Evolutionary conservation across 2,329 filamentous ascomycete species (phyloP), one percentile per base, ranked within the genome.

Genomic region (Xylariaceae sp.): DNA sequence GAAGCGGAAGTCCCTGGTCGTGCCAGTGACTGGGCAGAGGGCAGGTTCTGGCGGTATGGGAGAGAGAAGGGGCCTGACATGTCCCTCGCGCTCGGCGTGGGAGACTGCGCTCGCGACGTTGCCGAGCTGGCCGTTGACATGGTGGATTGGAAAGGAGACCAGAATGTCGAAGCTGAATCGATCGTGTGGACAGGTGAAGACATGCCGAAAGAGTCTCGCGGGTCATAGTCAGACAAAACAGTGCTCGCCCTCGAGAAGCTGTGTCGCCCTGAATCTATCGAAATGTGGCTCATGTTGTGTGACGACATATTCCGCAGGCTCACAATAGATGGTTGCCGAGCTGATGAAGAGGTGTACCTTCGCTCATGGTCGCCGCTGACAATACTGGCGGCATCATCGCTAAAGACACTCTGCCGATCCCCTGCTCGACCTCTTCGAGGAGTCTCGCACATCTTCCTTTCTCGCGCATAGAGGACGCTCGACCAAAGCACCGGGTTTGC

Each of bases 401-500:
- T 52, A 64, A 69, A 76, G 1, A 64, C 62, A 24, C 67, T 67
- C 22, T 77, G 69, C 28, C 67, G 64, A 29, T 77, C 74, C 19
- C 69, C 65, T 0, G 62, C 52, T 9, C 59, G 47, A 17, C 55
- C 53, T 11, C 56, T 39, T n/a, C 51, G 60, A 30, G 49, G 51
- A 2, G 67, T 65, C 38, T 80, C 79, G 41, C 81, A 76, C 39
- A 76, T 67, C 32, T 77, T 72, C 47, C 85, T 83, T 54, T 96
- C 90, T 17, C 86, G 78, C 44, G 83, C 79, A 60, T 88, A 97
- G 1, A 98, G 73, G 43, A 94, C 86, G 57, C 89, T 96, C 0
- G 89, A 89, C 89, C 89, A 96, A 2, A 97, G 69, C 0, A 95
- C 87, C 0, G 91, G 89, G 0, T 87, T 87, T 29, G 95, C 87